phyloP scores from a whole-genome alignment of 805 yeast species.

The Metschnikowia cerradonensis region DNA sequence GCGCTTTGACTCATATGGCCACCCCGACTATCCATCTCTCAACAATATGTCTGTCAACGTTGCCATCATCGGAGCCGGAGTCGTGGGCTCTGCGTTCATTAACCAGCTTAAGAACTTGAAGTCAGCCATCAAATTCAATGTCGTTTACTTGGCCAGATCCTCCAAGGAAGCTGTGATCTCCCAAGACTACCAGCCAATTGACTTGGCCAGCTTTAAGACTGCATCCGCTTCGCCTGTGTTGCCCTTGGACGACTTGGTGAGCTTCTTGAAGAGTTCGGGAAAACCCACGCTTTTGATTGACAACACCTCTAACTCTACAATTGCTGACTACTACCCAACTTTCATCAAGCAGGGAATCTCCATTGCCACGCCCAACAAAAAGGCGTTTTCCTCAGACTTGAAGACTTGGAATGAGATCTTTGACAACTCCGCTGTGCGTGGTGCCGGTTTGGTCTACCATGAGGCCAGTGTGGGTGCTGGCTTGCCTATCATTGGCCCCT shows the following conservation, averaged over 20 bases:
- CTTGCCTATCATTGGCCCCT: slow-evolving; percentile 83
- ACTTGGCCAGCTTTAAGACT: slow-evolving; percentile 55
- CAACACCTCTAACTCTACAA: slow-evolving; percentile 80
- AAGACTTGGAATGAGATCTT: slow-evolving; percentile 76
- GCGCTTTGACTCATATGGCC: background rate
- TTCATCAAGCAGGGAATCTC: slow-evolving; percentile 78
- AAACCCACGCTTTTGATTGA: slow-evolving; percentile 83
- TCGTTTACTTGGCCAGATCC: slow-evolving; percentile 71
- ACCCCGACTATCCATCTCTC: background rate
- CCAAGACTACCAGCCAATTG: slow-evolving; percentile 66
- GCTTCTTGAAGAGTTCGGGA: slow-evolving; percentile 61
- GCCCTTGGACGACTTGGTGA: slow-evolving; percentile 54
- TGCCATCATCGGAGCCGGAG: slow-evolving; percentile 73
- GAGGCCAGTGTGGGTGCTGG: slow-evolving; percentile 99
- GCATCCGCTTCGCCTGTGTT: slow-evolving; percentile 45
- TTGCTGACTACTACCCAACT: slow-evolving; percentile 74
- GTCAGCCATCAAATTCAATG: slow-evolving; percentile 64
- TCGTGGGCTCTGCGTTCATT: slow-evolving; percentile 89
- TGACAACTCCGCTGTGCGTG: slow-evolving; percentile 45
- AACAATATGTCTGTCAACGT: slow-evolving; percentile 36
- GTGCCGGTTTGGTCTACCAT: slow-evolving; percentile 80
- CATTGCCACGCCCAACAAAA: slow-evolving; percentile 97
- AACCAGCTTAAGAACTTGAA: slow-evolving; percentile 67
- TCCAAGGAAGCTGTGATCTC: slow-evolving; percentile 67
- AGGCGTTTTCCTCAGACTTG: slow-evolving; percentile 84